Conservation (phyloP, 2,329 filamentous ascomycete genomes). For the Chaetomium sp. region DNA sequence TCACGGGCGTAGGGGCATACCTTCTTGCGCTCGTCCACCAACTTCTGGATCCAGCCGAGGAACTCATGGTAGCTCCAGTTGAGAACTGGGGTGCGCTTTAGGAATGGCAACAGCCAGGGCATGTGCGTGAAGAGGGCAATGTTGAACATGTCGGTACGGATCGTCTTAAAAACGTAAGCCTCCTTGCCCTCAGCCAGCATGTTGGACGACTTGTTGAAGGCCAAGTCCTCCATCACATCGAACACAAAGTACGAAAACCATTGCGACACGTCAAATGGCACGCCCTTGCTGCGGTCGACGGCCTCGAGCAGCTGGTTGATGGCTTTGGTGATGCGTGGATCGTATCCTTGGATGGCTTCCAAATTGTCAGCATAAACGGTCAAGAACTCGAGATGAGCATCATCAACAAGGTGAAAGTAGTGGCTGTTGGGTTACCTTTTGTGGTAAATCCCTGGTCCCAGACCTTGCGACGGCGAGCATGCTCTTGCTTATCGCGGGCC, state of each 20-base stretch:
- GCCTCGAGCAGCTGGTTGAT: slow-evolving; percentile 14
- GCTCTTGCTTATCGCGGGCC: slow-evolving; percentile 27
- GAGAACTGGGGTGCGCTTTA: slow-evolving; percentile 17
- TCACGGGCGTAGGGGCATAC: background rate
- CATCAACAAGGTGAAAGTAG: background rate
- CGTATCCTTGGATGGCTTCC: slow-evolving; percentile 15
- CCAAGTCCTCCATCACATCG: slow-evolving; percentile 18
- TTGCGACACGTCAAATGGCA: slow-evolving; percentile 10
- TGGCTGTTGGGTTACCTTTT: slow-evolving; percentile 14
- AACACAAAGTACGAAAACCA: slow-evolving; percentile 17
- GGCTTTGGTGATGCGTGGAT: slow-evolving; percentile 18
- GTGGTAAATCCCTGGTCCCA: slow-evolving; percentile 31
- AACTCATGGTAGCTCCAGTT: slow-evolving; percentile 17
- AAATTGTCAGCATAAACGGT: background rate
- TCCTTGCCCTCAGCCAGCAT: slow-evolving; percentile 16
- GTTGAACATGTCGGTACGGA: slow-evolving; percentile 19
- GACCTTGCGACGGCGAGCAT: slow-evolving; percentile 28
- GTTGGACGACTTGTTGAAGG: slow-evolving; percentile 17
- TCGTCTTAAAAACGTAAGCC: slow-evolving; percentile 17
- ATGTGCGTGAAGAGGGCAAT: slow-evolving; percentile 18
- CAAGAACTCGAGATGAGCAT: background rate
- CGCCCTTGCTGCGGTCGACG: slow-evolving; percentile 4
- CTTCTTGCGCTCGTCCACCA: slow-evolving; percentile 13
- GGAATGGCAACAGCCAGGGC: slow-evolving; percentile 18
- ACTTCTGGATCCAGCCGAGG: slow-evolving; percentile 14